Base-by-base conservation (phyloP, 176 grass and related monocot genomes). In the Carex cristatella region DNA sequence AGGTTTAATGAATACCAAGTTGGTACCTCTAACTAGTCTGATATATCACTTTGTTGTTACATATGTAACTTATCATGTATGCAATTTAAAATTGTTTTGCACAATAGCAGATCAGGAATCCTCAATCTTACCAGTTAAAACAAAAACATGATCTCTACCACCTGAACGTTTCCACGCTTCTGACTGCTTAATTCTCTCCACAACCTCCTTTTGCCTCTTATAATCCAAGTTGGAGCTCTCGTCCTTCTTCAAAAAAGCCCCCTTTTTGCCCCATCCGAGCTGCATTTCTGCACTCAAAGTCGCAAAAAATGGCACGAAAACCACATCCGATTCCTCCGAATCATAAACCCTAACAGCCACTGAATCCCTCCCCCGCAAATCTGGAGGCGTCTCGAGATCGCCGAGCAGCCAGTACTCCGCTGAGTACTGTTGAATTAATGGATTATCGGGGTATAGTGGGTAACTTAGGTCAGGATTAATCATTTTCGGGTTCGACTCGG, bases 221-320 rank as follows among this genome's bases (percentile, higher is more conserved):
- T 95, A 98, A 86, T 98, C 96, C 38, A 53, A 68, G 67, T 83
- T 83, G 0, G 3, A 85, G 8, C 89, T 94, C 15, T 87, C 91
- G 6, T 90, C 89, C 76, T 87, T 93, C 89, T 84, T 94, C 75
- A 81, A 84, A 84, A 98, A 98, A 0, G 61, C 83, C 11, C 88
- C 91, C 81, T 95, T 98, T 61, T 79, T 74, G 18, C 95, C 93
- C 96, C 96, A 95, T 18, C 93, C 93, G 37, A 98, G 96, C 89
- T 98, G 91, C 93, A 95, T 89, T 89, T 98, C 91, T 5, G 91
- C 93, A 19, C 93, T 95, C 42, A 95, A 79, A 85, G 91, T 93
- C 4, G 96, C 91, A 84, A 98, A 98, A 87, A 98, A 98, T 28
- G 93, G 93, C 28, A 95, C 93, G 44, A 98, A 95, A 64, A 98